Evolutionary conservation across 768 basidiomycete species (phyloP), one percentile per base, ranked within the genome.

Genomic region (Kwoniella sp.): DNA sequence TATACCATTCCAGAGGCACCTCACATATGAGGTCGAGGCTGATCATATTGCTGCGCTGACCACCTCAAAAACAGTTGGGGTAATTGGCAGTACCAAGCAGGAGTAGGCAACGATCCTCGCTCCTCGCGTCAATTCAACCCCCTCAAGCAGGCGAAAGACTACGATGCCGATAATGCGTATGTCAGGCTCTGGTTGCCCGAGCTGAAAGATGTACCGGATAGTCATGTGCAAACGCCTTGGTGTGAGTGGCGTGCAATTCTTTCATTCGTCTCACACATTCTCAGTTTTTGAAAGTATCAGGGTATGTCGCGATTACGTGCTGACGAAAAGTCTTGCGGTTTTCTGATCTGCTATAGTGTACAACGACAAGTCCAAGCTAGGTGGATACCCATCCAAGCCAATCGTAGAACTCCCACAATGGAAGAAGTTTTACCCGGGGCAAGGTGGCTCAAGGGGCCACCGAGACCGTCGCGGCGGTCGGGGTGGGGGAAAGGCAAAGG

Each of bases 41-140:
- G n/a, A n/a, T n/a, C n/a, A n/a, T n/a, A n/a, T n/a, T n/a, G n/a
- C n/a, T n/a, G n/a, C n/a, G n/a, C n/a, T n/a, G n/a, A n/a, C n/a
- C n/a, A n/a, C n/a, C n/a, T n/a, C n/a, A n/a, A n/a, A n/a, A n/a
- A 41, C 52, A 81, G 79, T 65, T 80, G 77, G 73, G 78, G 78
- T 0, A 81, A 81, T 54, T 81, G 81, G 80, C 71, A 72, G 38
- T 70, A 70, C 59, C 67, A 62, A 67, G 78, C 79, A 53, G 81
- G 79, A 5, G 79, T 80, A 45, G 81, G 81, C 0, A 78, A 77
- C 65, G 81, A 81, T 61, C 74, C 81, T 9, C 69, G 81, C 2
- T 73, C 78, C 22, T 73, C 70, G 8, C 56, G 81, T 23, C 77
- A 80, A 65, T 81, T 81, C 71, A 81, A 81, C 58, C 78, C 77